Percentiles rank a stretch among this genome's conserved stretches.
Conservation (phyloP, 768 basidiomycete genomes). For the Rhodotorula babjevae region DNA sequence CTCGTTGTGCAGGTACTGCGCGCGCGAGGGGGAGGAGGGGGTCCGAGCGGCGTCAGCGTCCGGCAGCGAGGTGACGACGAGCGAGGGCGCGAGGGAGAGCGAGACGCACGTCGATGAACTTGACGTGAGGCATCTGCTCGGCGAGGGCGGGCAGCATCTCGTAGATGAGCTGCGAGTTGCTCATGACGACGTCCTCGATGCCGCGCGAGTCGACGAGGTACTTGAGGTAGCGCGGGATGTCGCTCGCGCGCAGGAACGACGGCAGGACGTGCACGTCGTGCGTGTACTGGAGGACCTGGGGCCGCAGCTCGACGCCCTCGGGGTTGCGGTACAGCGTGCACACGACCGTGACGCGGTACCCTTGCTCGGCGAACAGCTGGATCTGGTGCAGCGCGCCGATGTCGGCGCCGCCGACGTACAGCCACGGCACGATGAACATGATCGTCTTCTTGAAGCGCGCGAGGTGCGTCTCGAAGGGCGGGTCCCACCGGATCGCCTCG, state of each 20-base stretch:
- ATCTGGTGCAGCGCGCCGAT: slow-evolving; percentile 38
- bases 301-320: slow-evolving; percentile 35
- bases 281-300: slow-evolving; percentile 36
- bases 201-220: slow-evolving; percentile 30
- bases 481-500: slow-evolving; percentile 28
- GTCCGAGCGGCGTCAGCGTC: not conserved
- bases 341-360: slow-evolving; percentile 38
- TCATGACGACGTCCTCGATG: slow-evolving; percentile 26
- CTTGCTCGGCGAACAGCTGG: slow-evolving; percentile 30
- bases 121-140: slow-evolving; percentile 36
- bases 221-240: slow-evolving; percentile 37
- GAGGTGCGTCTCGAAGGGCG: slow-evolving; percentile 25
- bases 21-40: too few species aligned
- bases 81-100: too few species aligned
- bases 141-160: slow-evolving; percentile 37
- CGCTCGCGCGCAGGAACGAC: slow-evolving; percentile 34
- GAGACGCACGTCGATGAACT: slow-evolving; percentile 33
- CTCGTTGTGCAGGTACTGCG: slow-evolving; percentile 41
- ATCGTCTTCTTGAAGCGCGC: slow-evolving; percentile 21
- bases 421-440: slow-evolving; percentile 37
- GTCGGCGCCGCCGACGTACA: slow-evolving; percentile 36
- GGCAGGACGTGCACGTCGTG: slow-evolving; percentile 40
- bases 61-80: too few species aligned
- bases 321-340: slow-evolving; percentile 33
- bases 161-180: slow-evolving; percentile 35